These are phyloP conservation scores for Talaromyces sp. DNA, from an alignment of 2,329 filamentous ascomycete species.

Conservation along the genomic window DNA sequence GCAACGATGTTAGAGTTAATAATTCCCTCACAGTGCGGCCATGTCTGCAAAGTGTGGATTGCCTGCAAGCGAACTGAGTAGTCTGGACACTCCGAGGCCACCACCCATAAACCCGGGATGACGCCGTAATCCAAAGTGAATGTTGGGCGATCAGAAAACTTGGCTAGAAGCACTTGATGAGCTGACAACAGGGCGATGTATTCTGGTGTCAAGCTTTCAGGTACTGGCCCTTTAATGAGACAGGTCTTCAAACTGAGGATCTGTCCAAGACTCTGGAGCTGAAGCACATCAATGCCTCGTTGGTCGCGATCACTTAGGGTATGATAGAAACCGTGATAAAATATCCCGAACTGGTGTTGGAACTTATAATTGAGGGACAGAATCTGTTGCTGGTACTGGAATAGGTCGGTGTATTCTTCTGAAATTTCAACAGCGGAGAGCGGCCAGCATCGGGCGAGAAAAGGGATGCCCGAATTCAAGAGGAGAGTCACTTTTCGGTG, in stretches of 20 bases:
- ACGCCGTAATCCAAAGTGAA: slow-evolving; percentile 3
- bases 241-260: slow-evolving; percentile 12
- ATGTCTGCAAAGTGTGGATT: background rate
- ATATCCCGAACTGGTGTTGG: background rate
- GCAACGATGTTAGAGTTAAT: slow-evolving; percentile 4
- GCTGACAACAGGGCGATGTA: background rate
- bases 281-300: background rate
- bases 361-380: background rate
- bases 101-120: background rate
- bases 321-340: background rate
- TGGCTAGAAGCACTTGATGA: background rate
- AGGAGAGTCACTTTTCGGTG: slow-evolving; percentile 6
- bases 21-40: slow-evolving; percentile 1
- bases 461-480: slow-evolving; percentile 8
- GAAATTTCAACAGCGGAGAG: slow-evolving; percentile 5
- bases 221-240: slow-evolving; percentile 9
- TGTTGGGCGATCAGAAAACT: background rate
- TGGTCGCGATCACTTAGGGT: background rate
- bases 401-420: slow-evolving; percentile 6
- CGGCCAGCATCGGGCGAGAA: slow-evolving; percentile 13
- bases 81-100: background rate
- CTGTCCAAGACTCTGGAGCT: slow-evolving; percentile 7
- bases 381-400: background rate
- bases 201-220: slow-evolving; percentile 5
- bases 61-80: slow-evolving; percentile 1